Evolutionary conservation across 768 basidiomycete species (phyloP).

Genomic region (Macrolepiota dolichaula): DNA sequence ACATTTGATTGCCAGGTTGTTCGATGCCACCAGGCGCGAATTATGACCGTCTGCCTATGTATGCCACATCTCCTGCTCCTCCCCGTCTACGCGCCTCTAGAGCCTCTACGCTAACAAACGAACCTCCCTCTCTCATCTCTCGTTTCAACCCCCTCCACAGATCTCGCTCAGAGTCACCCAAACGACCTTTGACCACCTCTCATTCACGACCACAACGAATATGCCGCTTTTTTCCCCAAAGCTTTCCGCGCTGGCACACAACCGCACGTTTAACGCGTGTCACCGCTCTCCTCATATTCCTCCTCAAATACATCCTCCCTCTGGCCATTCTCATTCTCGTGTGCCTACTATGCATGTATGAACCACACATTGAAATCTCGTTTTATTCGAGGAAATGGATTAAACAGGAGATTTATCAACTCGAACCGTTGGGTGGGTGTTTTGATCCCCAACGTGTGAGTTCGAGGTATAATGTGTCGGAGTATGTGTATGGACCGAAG

Average conservation of each 20-base stretch:
- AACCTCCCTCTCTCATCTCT: constrained; percentile 1
- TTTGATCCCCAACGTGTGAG: constrained; percentile 63
- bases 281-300: constrained; percentile 21
- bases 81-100: constrained; percentile 24
- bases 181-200: constrained; percentile 4
- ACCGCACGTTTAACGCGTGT: constrained; percentile 18
- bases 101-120: not conserved
- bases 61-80: constrained; percentile 27
- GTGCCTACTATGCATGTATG: constrained; percentile 57
- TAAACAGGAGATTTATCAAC: constrained; percentile 59
- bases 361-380: constrained; percentile 83
- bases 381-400: constrained; percentile 81
- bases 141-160: constrained; percentile 10
- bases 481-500: constrained; percentile 61
- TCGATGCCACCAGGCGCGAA: constrained; percentile 18
- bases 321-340: constrained; percentile 35
- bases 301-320: constrained; percentile 42
- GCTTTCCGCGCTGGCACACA: not conserved
- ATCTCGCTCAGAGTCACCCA: constrained; percentile 9
- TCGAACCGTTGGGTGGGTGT: constrained; percentile 69
- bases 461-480: constrained; percentile 63
- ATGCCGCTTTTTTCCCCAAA: not conserved
- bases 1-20: not conserved
- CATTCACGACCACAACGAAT: not conserved
- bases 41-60: constrained; percentile 51